Evolutionary conservation across 257 asterid species (phyloP).

Genomic region (Anisodus tanguticus): DNA sequence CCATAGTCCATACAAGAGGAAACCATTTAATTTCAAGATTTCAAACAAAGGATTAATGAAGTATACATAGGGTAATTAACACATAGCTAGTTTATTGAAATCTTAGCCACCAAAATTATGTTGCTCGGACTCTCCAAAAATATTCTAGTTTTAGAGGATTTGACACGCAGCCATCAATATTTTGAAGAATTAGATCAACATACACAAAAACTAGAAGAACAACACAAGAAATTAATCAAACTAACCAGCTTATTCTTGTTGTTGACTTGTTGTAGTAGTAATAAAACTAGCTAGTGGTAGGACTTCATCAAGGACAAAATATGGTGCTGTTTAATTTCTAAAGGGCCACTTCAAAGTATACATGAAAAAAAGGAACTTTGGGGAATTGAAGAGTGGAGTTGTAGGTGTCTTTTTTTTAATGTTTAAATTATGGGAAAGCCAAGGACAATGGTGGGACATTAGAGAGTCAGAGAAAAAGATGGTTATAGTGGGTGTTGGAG

Average conservation of each 20-base stretch:
- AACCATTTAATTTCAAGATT: not conserved
- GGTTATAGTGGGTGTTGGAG: constrained; percentile 26
- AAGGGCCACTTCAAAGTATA: constrained; percentile 32
- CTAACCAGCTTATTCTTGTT: constrained; percentile 28
- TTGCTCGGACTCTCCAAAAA: not conserved
- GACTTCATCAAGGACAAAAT: constrained; percentile 38
- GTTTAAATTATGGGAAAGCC: constrained; percentile 44
- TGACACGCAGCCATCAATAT: not conserved
- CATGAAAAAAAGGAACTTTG: constrained; percentile 20
- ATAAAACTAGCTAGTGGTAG: constrained; percentile 12
- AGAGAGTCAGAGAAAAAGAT: constrained; percentile 38
- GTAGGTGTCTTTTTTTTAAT: constrained; percentile 1
- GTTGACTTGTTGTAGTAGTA: constrained; percentile 27
- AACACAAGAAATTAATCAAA: not conserved
- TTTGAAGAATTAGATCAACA: not conserved
- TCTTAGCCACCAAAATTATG: not conserved
- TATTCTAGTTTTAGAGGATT: not conserved
- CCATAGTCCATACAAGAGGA: constrained; percentile 17
- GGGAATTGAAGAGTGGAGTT: constrained; percentile 26
- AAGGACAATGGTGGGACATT: constrained; percentile 53
- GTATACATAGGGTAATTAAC: not conserved
- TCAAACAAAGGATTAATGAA: not conserved
- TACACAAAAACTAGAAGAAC: not conserved
- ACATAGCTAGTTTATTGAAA: not conserved
- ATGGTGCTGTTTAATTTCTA: constrained; percentile 30